These are phyloP conservation scores for Aspergillus terreus DNA, from an alignment of 2,329 filamentous ascomycete species.

Conservation along the genomic window DNA sequence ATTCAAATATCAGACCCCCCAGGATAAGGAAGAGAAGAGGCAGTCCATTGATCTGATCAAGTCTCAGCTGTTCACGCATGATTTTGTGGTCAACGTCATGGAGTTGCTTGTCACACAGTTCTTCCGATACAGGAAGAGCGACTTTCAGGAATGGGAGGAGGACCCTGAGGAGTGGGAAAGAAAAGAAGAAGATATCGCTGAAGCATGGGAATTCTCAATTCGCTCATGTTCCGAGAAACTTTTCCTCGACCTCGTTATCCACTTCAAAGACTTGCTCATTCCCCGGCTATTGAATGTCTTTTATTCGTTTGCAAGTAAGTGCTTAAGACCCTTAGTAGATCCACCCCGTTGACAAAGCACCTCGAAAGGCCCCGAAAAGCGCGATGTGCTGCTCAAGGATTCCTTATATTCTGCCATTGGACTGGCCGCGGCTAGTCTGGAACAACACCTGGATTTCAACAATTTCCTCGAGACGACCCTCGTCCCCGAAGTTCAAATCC, in stretches of 20 bases:
- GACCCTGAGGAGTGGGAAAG: conserved; percentile 96
- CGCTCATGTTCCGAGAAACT: conserved; percentile 90
- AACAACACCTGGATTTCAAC: conserved; percentile 77
- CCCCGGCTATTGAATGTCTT: conserved; percentile 81
- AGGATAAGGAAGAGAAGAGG: conserved; percentile 72
- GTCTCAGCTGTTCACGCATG: conserved; percentile 67
- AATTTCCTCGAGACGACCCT: conserved; percentile 71
- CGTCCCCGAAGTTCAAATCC: conserved; percentile 71
- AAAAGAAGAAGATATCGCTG: conserved; percentile 76
- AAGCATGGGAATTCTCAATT: conserved; percentile 88
- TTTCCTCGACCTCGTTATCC: conserved; percentile 83
- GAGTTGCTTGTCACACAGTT: conserved; percentile 81
- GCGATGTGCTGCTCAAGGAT: conserved; percentile 80
- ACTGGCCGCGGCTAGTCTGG: conserved; percentile 72
- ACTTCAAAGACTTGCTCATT: conserved; percentile 79
- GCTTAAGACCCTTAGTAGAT: not conserved
- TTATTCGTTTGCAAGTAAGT: conserved; percentile 65
- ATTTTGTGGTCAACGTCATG: conserved; percentile 76
- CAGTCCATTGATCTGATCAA: conserved; percentile 68
- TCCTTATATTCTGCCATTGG: conserved; percentile 93
- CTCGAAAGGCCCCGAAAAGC: conserved; percentile 50
- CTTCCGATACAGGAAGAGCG: conserved; percentile 79
- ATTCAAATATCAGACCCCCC: conserved; percentile 74
- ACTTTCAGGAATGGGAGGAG: conserved; percentile 88
- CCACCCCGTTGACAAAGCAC: conserved; percentile 3